A percentile compares a stretch with the other conserved stretches of the same genome.
Conservation (phyloP, 1,284 basidiomycete species). For the Puccinia coronata region DNA sequence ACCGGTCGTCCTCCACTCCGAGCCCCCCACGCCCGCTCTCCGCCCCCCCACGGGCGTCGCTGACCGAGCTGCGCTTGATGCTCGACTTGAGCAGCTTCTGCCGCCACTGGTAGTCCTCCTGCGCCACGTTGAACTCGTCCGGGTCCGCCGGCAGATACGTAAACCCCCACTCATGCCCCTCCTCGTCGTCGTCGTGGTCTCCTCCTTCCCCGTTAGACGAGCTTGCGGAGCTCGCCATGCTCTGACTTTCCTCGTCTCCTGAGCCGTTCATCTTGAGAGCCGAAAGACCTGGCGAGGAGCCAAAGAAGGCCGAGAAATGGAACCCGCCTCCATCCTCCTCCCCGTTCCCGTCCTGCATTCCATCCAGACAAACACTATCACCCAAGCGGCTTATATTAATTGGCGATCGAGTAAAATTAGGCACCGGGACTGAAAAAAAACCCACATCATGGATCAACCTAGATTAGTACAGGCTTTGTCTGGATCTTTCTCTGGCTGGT, state of each 20-base stretch:
- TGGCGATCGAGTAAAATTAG: background rate
- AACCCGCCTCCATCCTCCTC: background rate
- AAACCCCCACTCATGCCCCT: background rate
- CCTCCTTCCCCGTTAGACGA: too few species aligned
- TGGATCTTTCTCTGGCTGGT: too few species aligned
- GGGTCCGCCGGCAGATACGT: constrained; percentile 6
- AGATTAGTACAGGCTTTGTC: too few species aligned
- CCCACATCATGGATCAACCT: too few species aligned
- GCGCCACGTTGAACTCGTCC: background rate
- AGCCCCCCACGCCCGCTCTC: background rate
- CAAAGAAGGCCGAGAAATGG: constrained; percentile 35
- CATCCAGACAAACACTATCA: background rate
- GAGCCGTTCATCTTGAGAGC: background rate
- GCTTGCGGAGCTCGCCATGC: background rate
- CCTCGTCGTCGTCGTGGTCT: too few species aligned
- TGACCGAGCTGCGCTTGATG: background rate
- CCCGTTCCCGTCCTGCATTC: background rate
- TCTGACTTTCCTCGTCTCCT: background rate
- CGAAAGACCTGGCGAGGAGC: constrained; percentile 33
- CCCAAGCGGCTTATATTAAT: background rate
- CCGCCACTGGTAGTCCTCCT: background rate
- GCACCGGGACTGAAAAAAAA: constrained; percentile 13
- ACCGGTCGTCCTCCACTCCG: constrained; percentile 28
- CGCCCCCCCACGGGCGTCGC: background rate
- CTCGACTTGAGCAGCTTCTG: constrained; percentile 22